Evolutionary conservation across 2,329 filamentous ascomycete genomes (phyloP).

Genomic region (Phaeosphaeria sp.): DNA sequence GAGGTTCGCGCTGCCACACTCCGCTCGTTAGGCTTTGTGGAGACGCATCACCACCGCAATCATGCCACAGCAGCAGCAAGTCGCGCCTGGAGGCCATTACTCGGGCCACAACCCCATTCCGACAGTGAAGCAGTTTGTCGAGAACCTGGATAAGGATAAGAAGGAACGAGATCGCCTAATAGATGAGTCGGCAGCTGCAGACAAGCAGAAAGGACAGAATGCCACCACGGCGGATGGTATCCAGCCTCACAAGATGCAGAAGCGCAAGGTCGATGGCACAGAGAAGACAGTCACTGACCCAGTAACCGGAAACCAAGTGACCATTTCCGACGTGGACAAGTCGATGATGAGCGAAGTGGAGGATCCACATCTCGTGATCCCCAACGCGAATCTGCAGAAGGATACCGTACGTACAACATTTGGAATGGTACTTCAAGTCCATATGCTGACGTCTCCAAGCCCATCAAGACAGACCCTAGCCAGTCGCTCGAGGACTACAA

Average conservation of each 20-base stretch:
- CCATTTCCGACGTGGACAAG: conserved; percentile 81
- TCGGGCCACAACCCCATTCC: conserved; percentile 84
- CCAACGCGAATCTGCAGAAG: conserved; percentile 86
- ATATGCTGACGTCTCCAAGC: conserved; percentile 43
- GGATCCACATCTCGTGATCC: conserved; percentile 78
- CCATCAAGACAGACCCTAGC: conserved; percentile 72
- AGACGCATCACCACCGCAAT: conserved; percentile 12
- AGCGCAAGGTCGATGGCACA: conserved; percentile 54
- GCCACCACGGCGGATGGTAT: conserved; percentile 36
- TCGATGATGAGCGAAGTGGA: conserved; percentile 73
- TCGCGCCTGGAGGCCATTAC: conserved; percentile 71
- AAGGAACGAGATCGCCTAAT: conserved; percentile 74
- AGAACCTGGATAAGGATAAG: conserved; percentile 80
- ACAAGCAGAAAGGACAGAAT: conserved; percentile 49
- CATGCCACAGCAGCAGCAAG: conserved; percentile 57
- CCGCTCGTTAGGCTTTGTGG: conserved; percentile 8
- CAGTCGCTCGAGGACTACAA: conserved; percentile 84
- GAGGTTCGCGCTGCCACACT: conserved; percentile 1
- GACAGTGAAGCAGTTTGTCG: conserved; percentile 84
- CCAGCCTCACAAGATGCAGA: conserved; percentile 56
- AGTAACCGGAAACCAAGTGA: conserved; percentile 82
- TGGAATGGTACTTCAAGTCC: background rate
- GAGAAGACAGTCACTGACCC: conserved; percentile 79
- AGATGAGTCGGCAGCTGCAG: conserved; percentile 61
- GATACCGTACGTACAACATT: conserved; percentile 59